phyloP scores from a whole-genome alignment of 352 stramenopile species.

The Phytophthora boehmeriae region DNA sequence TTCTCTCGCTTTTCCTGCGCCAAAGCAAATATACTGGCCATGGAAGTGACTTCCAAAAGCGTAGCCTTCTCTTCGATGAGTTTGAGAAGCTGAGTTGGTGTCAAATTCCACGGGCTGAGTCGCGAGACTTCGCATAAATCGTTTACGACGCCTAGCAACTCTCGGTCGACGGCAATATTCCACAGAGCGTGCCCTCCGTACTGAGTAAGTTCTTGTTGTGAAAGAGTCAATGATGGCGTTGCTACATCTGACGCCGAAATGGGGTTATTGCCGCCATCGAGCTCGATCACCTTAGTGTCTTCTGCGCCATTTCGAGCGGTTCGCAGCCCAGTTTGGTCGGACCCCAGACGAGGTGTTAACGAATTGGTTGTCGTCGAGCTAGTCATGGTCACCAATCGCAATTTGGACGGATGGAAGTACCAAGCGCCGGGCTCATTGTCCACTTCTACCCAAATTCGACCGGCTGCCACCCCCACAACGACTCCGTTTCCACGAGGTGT shows the following conservation, averaged over 20 bases:
- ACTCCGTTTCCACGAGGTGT: slow-evolving; percentile 76
- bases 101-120: slow-evolving; percentile 69
- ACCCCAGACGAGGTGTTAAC: slow-evolving; percentile 1
- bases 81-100: slow-evolving; percentile 37
- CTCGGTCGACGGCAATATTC: slow-evolving; percentile 45
- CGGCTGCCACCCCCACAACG: slow-evolving; percentile 65
- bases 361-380: slow-evolving; percentile 3
- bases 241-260: background rate
- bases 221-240: slow-evolving; percentile 8
- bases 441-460: slow-evolving; percentile 80
- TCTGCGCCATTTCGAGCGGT: background rate
- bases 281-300: background rate
- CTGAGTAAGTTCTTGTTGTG: slow-evolving; percentile 27
- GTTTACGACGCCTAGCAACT: slow-evolving; percentile 51
- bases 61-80: slow-evolving; percentile 35
- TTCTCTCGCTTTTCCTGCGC: slow-evolving; percentile 18
- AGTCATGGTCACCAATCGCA: slow-evolving; percentile 46
- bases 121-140: slow-evolving; percentile 59
- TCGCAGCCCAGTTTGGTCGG: background rate
- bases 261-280: background rate
- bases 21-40: slow-evolving; percentile 16
- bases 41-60: slow-evolving; percentile 16
- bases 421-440: slow-evolving; percentile 79
- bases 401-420: slow-evolving; percentile 79
- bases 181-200: slow-evolving; percentile 44